Conservation (phyloP, 2,329 filamentous ascomycete species). For the Pestalotiopsis sp. region DNA sequence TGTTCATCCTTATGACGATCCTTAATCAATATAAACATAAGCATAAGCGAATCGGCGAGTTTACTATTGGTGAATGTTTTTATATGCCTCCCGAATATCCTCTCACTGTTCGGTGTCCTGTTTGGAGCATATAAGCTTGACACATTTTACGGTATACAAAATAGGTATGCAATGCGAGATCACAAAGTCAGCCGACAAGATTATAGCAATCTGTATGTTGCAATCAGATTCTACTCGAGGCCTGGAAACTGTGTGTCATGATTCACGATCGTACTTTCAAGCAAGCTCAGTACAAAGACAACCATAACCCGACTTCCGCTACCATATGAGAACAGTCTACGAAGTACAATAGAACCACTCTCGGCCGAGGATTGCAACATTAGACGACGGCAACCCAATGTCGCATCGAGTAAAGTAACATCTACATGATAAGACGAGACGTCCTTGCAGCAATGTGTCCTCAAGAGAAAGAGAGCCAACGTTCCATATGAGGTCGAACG, state of each 20-base stretch:
- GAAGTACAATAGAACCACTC: background rate
- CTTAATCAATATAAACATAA: background rate
- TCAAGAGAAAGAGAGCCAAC: background rate
- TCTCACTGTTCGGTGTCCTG: no score
- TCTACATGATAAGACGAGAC: background rate
- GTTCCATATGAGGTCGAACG: conserved; percentile 8
- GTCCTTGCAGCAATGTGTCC: background rate
- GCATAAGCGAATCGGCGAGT: no score
- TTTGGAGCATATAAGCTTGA: no score
- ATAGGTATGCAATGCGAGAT: no score
- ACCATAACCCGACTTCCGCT: background rate
- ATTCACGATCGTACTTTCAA: background rate
- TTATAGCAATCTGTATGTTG: no score
- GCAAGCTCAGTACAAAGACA: background rate
- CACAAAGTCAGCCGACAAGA: no score
- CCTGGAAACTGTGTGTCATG: background rate
- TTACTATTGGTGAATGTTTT: no score
- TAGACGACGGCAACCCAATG: background rate
- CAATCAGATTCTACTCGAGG: background rate
- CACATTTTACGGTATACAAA: no score
- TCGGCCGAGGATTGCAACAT: background rate
- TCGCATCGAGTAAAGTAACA: background rate
- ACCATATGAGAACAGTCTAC: background rate
- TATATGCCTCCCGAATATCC: no score
- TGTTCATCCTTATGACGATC: background rate